A percentile compares a stretch with the other conserved stretches of the same genome.
These are phyloP conservation scores for Sphagnum fallax DNA, from an alignment of 228 moss, liverwort and hornwort genomes.

Conservation along the genomic window DNA sequence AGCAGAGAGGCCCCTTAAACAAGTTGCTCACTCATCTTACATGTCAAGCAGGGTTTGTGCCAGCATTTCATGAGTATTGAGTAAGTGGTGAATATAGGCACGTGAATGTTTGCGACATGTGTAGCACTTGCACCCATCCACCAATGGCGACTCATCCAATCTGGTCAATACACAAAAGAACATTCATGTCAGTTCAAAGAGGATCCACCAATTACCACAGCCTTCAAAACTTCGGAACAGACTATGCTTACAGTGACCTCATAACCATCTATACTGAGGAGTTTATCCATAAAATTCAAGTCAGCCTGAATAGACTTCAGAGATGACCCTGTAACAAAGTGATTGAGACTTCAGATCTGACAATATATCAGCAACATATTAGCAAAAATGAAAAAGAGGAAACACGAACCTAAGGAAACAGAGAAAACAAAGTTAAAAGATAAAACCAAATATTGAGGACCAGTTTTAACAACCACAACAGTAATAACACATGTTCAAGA, in stretches of 20 bases:
- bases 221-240: too few relatives aligned
- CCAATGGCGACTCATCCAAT: conserved; percentile 56
- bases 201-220: neutral
- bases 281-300: too few relatives aligned
- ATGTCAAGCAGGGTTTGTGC: conserved; percentile 91
- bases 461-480: too few relatives aligned
- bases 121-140: conserved; percentile 79
- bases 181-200: neutral
- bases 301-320: too few relatives aligned
- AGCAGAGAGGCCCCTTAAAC: neutral
- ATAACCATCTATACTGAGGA: too few relatives aligned
- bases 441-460: too few relatives aligned
- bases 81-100: conserved; percentile 87
- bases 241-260: too few relatives aligned
- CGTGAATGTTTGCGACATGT: conserved; percentile 75
- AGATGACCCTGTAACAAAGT: too few relatives aligned
- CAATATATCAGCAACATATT: too few relatives aligned
- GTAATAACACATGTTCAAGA: too few relatives aligned
- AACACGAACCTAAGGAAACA: neutral
- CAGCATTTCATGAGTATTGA: conserved; percentile 95
- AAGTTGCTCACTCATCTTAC: conserved; percentile 25
- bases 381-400: too few relatives aligned
- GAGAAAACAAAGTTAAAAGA: neutral
- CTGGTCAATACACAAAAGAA: conserved; percentile 21
- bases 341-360: too few relatives aligned